Base-by-base conservation (phyloP, 257 asterid species). In the Osmanthus fragrans region DNA sequence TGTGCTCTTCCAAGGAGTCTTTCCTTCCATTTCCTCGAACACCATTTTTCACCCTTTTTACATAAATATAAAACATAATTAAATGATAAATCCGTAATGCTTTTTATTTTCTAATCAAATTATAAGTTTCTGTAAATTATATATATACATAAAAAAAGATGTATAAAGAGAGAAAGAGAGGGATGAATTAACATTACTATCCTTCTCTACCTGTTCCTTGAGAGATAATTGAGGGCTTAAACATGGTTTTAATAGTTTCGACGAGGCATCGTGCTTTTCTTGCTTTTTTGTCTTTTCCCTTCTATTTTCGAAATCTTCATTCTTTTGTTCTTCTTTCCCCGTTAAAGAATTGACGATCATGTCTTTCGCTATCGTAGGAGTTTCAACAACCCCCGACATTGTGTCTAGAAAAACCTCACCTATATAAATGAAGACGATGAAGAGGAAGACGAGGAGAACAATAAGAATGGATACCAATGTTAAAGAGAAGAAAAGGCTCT, bases 311-410 rank as follows among this genome's bases (percentile, higher is more conserved):
- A 19, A n/a, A 51, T 72, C 77, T 60, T 74, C 69, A 34, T 21
- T 80, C n/a, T 68, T 64, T 49, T 45, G 70, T 69, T 73, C 77
- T n/a, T 67, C 77, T n/a, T 71, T 60, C 29, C 37, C 70, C 1
- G 36, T 71, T 49, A 58, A 56, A 37, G 80, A 67, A 40, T 36
- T 54, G 36, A 80, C 73, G n/a, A 71, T 71, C 34, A 42, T 11
- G 37, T 71, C 56, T 21, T 42, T 39, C 73, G 81, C 16, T 13
- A 73, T 33, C 13, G 37, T 70, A 30, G 70, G 71, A 45, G 83
- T 66, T 73, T 84, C 83, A 19, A 76, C 80, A 30, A 75, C 49
- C 30, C 75, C 73, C 12, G 87, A 84, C 79, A 84, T 80, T 70
- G 19, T 56, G 11, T 11, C 36, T 15, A 7, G 7, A 5, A 25